Conservation (phyloP, 495 filamentous ascomycete species). For the Penicillium waksmanii region DNA sequence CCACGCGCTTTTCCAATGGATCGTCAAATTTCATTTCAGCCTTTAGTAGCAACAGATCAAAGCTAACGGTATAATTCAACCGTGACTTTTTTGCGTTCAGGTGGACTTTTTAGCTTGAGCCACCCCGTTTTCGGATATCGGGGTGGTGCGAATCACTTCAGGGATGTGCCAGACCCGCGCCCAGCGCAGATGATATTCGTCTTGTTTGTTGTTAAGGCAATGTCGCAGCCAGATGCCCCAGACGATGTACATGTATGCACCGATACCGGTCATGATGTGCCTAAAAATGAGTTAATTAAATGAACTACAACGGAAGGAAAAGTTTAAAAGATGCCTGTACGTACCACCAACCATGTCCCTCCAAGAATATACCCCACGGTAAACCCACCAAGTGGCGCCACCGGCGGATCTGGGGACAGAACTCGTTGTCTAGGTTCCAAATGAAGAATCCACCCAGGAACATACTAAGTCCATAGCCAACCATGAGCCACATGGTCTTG, state of each 20-base stretch:
- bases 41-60: background rate
- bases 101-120: constrained; percentile 46
- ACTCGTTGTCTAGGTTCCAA: constrained; percentile 86
- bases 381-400: constrained; percentile 77
- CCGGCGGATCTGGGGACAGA: constrained; percentile 68
- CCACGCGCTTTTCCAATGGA: no score
- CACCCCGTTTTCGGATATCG: constrained; percentile 32
- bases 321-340: constrained; percentile 29
- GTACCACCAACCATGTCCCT: constrained; percentile 98
- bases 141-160: constrained; percentile 54
- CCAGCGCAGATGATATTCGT: constrained; percentile 78
- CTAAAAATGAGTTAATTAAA: constrained; percentile 35
- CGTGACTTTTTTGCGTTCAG: constrained; percentile 20
- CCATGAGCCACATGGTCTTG: constrained; percentile 76
- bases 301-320: background rate
- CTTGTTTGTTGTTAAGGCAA: constrained; percentile 75
- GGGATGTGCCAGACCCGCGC: constrained; percentile 68
- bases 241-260: constrained; percentile 82
- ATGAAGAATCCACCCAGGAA: constrained; percentile 85
- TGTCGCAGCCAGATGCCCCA: constrained; percentile 88
- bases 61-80: constrained; percentile 3
- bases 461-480: constrained; percentile 67
- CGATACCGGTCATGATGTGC: constrained; percentile 67
- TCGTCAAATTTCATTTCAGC: no score
- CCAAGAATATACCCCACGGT: constrained; percentile 88